Base-by-base conservation (phyloP, 2,329 filamentous ascomycete species). In the Claviceps cyperi region DNA sequence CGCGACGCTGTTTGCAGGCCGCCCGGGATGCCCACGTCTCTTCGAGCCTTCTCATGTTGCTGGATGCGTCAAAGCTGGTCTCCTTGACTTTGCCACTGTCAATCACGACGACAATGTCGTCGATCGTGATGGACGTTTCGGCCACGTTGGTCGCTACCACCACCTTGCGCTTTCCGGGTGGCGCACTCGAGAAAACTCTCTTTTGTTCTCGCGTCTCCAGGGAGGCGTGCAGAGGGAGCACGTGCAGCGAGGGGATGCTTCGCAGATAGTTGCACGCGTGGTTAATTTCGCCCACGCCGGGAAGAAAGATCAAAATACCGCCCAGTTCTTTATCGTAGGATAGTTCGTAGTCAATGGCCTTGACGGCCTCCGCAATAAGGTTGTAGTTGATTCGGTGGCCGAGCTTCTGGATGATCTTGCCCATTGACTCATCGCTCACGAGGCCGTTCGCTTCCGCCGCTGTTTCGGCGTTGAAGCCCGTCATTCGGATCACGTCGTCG, bases 101-200 rank as follows among this genome's bases (percentile, higher is more conserved):
- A 55, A 98, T 91, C 44, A 98, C 92, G 2, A 87, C 91, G 2
- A 97, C 86, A 49, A 98, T 86, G 62, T 98, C 92, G 62, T 96
- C 90, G 53, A 98, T 98, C 0, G 92, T 98, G 63, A 98, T 97
- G 2, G 92, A 97, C 0, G 92, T 98, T 65, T 98, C 92, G 2
- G 92, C 92, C 2, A 98, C 91, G 60, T 98, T 98, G 43, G 92
- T 98, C 1, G 92, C 87, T 6, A 91, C 86, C 36, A 98, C 86
- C 13, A 98, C 80, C 67, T 98, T 98, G 37, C 92, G 78, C 66
- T 87, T 90, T 0, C 89, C 89, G 2, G 70, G 64, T 0, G 91
- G 90, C 4, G 92, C 70, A 14, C 75, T 74, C 28, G 79, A 75
- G 62, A 98, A 98, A 0, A 98, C 92, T 22, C 81, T 78, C 53